These are phyloP conservation scores for Grigorovia transvaalensis DNA, from an alignment of 805 yeast species.

Conservation along the genomic window DNA sequence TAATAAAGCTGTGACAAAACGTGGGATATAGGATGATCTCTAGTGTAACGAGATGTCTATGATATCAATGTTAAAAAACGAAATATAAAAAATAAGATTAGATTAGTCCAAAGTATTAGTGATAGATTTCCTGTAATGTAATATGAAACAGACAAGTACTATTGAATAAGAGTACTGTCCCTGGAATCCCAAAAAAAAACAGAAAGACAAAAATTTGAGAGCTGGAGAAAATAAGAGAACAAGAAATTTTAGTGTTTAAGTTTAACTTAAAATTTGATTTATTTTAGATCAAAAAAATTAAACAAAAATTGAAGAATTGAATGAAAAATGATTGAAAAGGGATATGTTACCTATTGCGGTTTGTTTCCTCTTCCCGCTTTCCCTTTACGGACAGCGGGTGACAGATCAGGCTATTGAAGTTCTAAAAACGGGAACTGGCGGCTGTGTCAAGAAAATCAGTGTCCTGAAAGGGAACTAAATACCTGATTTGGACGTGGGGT, in stretches of 20 bases:
- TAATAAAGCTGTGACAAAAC: neutral
- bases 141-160: too few relatives aligned
- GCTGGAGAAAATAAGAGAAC: too few relatives aligned
- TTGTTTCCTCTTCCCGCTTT: neutral
- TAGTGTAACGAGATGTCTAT: too few relatives aligned
- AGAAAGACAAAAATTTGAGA: too few relatives aligned
- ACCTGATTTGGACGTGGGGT: neutral
- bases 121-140: too few relatives aligned
- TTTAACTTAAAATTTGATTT: neutral
- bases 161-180: too few relatives aligned
- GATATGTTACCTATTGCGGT: neutral
- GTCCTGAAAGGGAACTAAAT: neutral
- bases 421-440: neutral
- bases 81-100: too few relatives aligned
- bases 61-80: too few relatives aligned
- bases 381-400: neutral
- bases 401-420: neutral
- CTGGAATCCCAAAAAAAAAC: too few relatives aligned
- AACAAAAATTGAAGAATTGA: neutral
- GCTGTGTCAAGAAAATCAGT: neutral
- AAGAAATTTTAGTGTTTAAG: too few relatives aligned
- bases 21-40: neutral
- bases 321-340: neutral
- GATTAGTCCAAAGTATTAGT: too few relatives aligned
- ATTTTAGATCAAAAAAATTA: neutral